A percentile compares a stretch with the other conserved stretches of the same genome.
Evolutionary conservation across 2,329 filamentous ascomycete genomes (phyloP).

Genomic region (Colletotrichum salicis): DNA sequence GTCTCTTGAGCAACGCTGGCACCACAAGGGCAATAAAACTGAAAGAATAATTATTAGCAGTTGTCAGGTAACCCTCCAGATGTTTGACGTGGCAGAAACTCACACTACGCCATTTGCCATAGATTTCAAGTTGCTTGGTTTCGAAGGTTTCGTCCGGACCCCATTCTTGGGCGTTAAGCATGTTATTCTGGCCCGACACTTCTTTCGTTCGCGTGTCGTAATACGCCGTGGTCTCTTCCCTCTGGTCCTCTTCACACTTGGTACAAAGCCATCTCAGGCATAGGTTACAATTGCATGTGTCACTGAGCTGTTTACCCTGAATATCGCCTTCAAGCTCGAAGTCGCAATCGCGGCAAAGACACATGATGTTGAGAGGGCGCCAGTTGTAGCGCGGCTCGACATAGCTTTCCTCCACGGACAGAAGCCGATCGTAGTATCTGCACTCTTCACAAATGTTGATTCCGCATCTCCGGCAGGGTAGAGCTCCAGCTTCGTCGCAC

Average conservation of each 20-base stretch:
- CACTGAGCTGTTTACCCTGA: conserved; percentile 10
- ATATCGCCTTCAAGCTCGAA: conserved; percentile 9
- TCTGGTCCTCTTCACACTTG: not conserved
- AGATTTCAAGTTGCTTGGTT: not conserved
- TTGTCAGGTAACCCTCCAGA: not conserved
- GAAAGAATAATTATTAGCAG: not conserved
- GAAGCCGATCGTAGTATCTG: conserved; percentile 10
- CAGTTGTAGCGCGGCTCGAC: conserved; percentile 15
- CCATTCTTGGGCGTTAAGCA: not conserved
- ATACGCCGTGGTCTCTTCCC: not conserved
- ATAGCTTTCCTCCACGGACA: conserved; percentile 8
- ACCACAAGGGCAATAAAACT: conserved; percentile 34
- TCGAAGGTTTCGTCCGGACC: not conserved
- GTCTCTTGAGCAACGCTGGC: conserved; percentile 11
- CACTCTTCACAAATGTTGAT: conserved; percentile 34
- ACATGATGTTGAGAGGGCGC: conserved; percentile 25
- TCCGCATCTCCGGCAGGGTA: conserved; percentile 14
- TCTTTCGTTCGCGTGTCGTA: conserved; percentile 3
- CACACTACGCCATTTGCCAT: not conserved
- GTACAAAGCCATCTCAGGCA: conserved; percentile 30
- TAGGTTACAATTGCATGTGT: conserved; percentile 31
- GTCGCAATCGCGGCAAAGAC: conserved; percentile 28
- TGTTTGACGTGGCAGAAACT: not conserved
- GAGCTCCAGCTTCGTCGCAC: conserved; percentile 16
- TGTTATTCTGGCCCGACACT: not conserved